Evolutionary conservation across 176 grass and related monocot genomes (phyloP).

Genomic region (Juncus inflexus): DNA sequence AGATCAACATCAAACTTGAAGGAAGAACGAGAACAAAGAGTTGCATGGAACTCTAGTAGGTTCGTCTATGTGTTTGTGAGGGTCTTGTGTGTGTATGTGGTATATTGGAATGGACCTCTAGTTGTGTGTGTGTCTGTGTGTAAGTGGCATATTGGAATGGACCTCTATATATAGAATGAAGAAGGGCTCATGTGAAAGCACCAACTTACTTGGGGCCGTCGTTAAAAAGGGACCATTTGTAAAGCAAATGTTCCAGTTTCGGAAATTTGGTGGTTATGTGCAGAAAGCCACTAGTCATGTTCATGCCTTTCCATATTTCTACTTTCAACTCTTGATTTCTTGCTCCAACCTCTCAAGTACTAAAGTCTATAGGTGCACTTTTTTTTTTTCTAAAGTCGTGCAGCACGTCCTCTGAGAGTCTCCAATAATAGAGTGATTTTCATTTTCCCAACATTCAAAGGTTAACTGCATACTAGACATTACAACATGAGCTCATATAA

Average conservation of each 20-base stretch:
- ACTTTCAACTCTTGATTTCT: neutral
- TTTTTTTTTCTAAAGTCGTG: too few relatives aligned
- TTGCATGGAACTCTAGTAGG: neutral
- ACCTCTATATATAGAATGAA: constrained; percentile 14
- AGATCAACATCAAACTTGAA: neutral
- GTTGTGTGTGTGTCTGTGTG: neutral
- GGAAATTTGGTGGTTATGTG: neutral
- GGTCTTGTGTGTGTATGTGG: neutral
- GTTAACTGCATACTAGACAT: too few relatives aligned
- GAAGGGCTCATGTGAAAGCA: constrained; percentile 3
- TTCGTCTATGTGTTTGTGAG: neutral
- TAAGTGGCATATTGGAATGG: constrained; percentile 8
- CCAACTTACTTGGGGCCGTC: neutral
- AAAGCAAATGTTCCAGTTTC: neutral
- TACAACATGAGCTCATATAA: too few relatives aligned
- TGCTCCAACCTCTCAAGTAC: neutral
- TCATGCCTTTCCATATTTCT: neutral
- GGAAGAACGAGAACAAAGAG: neutral
- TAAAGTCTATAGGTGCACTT: too few relatives aligned
- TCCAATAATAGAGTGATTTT: too few relatives aligned
- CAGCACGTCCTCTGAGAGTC: too few relatives aligned
- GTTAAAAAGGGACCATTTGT: neutral
- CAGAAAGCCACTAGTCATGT: neutral
- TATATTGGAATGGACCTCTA: neutral
- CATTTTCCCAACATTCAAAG: too few relatives aligned